phyloP scores from a whole-genome alignment of 768 basidiomycete species.

The Boletus barrowsii region DNA sequence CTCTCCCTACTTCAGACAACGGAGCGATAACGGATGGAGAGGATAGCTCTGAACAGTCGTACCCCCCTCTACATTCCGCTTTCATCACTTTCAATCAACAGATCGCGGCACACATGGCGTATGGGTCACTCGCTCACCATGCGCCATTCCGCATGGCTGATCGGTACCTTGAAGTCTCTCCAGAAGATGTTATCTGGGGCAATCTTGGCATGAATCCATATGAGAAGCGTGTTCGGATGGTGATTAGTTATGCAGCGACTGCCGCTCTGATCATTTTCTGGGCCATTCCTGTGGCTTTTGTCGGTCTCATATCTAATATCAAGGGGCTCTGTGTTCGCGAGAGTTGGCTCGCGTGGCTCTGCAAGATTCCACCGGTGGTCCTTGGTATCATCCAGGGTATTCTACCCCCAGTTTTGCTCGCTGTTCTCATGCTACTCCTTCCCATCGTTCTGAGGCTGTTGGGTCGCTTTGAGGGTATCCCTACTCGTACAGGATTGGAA shows the following conservation, averaged over 20 bases:
- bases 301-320: conserved; percentile 85
- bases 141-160: conserved; percentile 78
- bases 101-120: conserved; percentile 88
- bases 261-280: conserved; percentile 81
- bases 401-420: conserved; percentile 81
- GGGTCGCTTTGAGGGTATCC: conserved; percentile 86
- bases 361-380: conserved; percentile 58
- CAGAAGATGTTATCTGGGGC: conserved; percentile 88
- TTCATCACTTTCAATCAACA: conserved; percentile 93
- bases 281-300: conserved; percentile 84
- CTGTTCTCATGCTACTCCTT: conserved; percentile 90
- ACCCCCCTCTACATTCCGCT: conserved; percentile 64
- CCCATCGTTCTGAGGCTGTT: conserved; percentile 77
- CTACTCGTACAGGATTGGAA: conserved; percentile 78
- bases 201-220: conserved; percentile 91
- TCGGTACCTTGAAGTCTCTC: conserved; percentile 78
- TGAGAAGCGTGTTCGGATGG: conserved; percentile 65
- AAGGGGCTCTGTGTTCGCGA: conserved; percentile 59
- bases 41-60: conserved; percentile 31
- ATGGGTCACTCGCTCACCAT: conserved; percentile 72
- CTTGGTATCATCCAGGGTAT: conserved; percentile 88
- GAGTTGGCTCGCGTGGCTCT: conserved; percentile 83
- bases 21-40: conserved; percentile 7
- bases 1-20: conserved; percentile 15
- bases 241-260: conserved; percentile 71